Evolutionary conservation across 1,284 basidiomycete genomes (phyloP).

Genomic region (Meira miltonrushii): DNA sequence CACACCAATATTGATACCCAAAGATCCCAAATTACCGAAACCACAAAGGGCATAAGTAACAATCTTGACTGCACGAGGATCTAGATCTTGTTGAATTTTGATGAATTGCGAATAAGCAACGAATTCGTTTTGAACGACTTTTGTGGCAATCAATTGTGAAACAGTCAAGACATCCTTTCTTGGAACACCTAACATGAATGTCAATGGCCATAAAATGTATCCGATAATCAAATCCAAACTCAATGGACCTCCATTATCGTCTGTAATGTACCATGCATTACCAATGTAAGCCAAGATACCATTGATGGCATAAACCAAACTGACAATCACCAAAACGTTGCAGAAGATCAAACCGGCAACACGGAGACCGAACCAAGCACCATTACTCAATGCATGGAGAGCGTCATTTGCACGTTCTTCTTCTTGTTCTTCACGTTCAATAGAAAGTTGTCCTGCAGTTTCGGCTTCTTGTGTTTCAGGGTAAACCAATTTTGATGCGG

Average conservation of each 20-base stretch:
- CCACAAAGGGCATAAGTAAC: conserved; percentile 79
- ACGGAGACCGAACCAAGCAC: conserved; percentile 76
- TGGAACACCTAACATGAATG: conserved; percentile 59
- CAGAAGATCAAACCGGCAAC: conserved; percentile 81
- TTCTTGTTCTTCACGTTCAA: conserved; percentile 65
- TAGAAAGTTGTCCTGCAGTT: conserved; percentile 71
- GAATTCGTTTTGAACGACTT: conserved; percentile 63
- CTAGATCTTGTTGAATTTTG: conserved; percentile 32
- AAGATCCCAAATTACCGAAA: conserved; percentile 70
- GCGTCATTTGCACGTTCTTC: conserved; percentile 59
- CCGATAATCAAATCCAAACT: conserved; percentile 74
- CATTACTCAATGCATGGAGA: conserved; percentile 80
- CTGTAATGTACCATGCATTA: conserved; percentile 72
- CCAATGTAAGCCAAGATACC: conserved; percentile 85
- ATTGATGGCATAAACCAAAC: conserved; percentile 74
- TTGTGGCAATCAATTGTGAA: conserved; percentile 68
- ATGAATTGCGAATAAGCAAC: conserved; percentile 63
- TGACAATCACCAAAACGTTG: conserved; percentile 66
- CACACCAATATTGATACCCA: conserved; percentile 87
- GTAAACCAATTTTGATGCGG: conserved; percentile 77
- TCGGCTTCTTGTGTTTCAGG: conserved; percentile 79
- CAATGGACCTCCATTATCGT: conserved; percentile 55
- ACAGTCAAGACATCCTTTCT: conserved; percentile 52
- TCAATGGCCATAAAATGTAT: conserved; percentile 76
- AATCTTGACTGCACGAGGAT: conserved; percentile 68